Percentiles rank a stretch among this genome's conserved stretches.
Conservation (phyloP, 2,329 filamentous ascomycete genomes). For the Nemania serpens region DNA sequence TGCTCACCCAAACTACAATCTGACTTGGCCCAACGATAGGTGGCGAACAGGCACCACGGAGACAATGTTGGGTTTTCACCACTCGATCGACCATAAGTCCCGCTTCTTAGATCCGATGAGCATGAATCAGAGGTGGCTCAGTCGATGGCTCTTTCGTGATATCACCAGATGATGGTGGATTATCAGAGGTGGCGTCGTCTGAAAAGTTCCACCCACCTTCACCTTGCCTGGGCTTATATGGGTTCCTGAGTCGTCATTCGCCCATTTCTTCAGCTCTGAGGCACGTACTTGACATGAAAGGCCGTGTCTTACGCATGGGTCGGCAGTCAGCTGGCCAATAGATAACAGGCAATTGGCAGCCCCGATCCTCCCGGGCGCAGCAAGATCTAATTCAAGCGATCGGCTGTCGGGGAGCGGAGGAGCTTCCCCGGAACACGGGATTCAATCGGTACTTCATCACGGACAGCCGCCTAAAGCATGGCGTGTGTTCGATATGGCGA, state of each 20-base stretch:
- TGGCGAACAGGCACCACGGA: background rate
- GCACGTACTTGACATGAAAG: background rate
- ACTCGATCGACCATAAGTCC: background rate
- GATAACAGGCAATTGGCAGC: constrained; percentile 8
- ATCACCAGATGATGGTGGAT: background rate
- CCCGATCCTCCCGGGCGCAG: constrained; percentile 19
- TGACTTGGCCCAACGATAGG: background rate
- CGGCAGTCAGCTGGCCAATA: constrained; percentile 20
- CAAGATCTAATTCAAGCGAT: constrained; percentile 2
- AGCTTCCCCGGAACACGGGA: constrained; percentile 8
- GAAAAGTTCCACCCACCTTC: constrained; percentile 7
- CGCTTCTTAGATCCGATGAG: background rate
- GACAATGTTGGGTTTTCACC: background rate
- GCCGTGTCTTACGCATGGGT: constrained; percentile 11
- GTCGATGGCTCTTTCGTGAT: background rate
- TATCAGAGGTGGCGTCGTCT: constrained; percentile 5
- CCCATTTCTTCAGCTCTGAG: background rate
- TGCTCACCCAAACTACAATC: background rate
- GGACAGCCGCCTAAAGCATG: background rate
- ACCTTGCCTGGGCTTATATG: constrained; percentile 5
- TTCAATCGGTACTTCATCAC: constrained; percentile 4
- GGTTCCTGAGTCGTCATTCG: background rate
- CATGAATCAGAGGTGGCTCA: constrained; percentile 3
- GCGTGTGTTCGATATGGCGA: background rate
- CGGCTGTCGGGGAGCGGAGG: background rate